Evolutionary conservation across 2,329 filamentous ascomycete species (phyloP), one percentile per base, ranked within the genome.

Genomic region (Penicillium griseofulvum): DNA sequence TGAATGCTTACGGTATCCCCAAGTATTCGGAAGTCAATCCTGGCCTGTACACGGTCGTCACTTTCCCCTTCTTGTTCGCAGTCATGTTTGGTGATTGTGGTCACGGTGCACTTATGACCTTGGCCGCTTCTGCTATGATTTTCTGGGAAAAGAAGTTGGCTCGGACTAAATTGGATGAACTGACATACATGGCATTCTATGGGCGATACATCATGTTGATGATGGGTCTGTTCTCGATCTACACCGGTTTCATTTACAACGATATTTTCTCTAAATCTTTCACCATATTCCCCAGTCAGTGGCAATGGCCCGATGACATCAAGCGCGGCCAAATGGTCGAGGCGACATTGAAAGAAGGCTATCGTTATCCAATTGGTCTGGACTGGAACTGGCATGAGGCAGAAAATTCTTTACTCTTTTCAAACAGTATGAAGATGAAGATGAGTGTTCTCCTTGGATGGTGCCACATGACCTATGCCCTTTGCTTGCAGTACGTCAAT

Each of bases 381-480:
- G 94, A 99, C 71, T 96, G 88, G 87, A 89, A 88, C 69, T 99
- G 94, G 94, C 95, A 99, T 73, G 91, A 89, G 57, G 89, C 91
- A 12, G 93, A 97, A 68, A 99, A 99, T 68, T 89, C 95, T 58
- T 82, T 99, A 19, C 83, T 99, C 47, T 99, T 99, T 79, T 89
- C 86, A 73, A 99, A 99, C 87, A 95, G 90, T 76, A 95, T 94
- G 83, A 99, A 99, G 87, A 99, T 99, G 94, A 99, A 99, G 82
- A 89, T 99, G 78, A 95, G 90, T 80, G 97, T 99, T 71, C 85
- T 99, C 63, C 83, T 99, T 62, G 94, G 95, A 74, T 99, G 95
- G 94, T 44, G 34, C 38, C 66, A 82, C 72, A 99, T 99, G 94
- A 99, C 94, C 3, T 99, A 96, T 78, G 97, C 94, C 17, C 85